Percentiles rank a stretch among this genome's conserved stretches.
Conservation (phyloP, 2,329 filamentous ascomycete genomes). For the Epichloe baconii region DNA sequence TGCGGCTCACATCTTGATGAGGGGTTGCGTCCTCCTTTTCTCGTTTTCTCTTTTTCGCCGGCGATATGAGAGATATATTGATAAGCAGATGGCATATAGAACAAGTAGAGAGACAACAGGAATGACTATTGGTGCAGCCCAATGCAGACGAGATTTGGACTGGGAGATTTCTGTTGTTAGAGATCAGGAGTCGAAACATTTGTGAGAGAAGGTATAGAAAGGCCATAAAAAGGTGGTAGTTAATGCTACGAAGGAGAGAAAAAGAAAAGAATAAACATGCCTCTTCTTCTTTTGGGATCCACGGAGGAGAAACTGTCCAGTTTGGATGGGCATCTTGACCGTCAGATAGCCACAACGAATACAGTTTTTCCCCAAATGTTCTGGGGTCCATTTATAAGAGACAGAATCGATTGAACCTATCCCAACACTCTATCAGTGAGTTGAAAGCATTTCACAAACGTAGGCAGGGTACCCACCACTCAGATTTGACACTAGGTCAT, state of each 20-base stretch:
- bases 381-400: slow-evolving; percentile 18
- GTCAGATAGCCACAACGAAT: slow-evolving; percentile 17
- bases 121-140: slow-evolving; percentile 17
- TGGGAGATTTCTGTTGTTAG: slow-evolving; percentile 2
- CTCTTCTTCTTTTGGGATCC: slow-evolving; percentile 15
- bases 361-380: slow-evolving; percentile 15
- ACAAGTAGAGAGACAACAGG: slow-evolving; percentile 17
- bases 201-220: too few species aligned
- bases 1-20: slow-evolving; percentile 9
- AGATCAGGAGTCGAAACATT: background rate
- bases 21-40: slow-evolving; percentile 7
- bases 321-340: slow-evolving; percentile 11
- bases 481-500: slow-evolving; percentile 17
- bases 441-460: background rate
- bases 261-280: slow-evolving; percentile 7
- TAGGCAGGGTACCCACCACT: slow-evolving; percentile 14
- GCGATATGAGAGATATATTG: slow-evolving; percentile 16
- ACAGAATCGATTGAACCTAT: slow-evolving; percentile 14
- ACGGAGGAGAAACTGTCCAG: slow-evolving; percentile 20
- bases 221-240: background rate
- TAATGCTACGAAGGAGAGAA: background rate
- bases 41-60: slow-evolving; percentile 12
- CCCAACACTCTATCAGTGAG: slow-evolving; percentile 4
- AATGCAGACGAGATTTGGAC: slow-evolving; percentile 12
- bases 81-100: slow-evolving; percentile 16